These are phyloP conservation scores for cucumber (Cucumis sativus) DNA, from an alignment of 306 rosid genomes.

Conservation along the genomic window Cucumber_9930_V3 NC_026660.2:2997001-2997500, in stretches of 20 bases:
- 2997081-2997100: background rate
- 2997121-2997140: background rate
- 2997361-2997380: background rate
- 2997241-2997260: background rate
- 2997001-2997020: background rate
- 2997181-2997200: background rate
- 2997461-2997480: slow-evolving; percentile 13
- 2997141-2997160: background rate
- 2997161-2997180: background rate
- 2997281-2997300: background rate
- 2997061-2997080: background rate
- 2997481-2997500: slow-evolving; percentile 75
- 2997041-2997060: slow-evolving; percentile 22
- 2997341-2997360: background rate
- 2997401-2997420: background rate
- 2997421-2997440: background rate
- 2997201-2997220: background rate
- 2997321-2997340: background rate
- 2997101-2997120: slow-evolving; percentile 25
- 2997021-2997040: background rate
- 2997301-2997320: background rate
- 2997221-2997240: background rate
- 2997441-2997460: background rate
- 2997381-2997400: background rate
- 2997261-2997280: background rate